Conservation (phyloP, 1,284 basidiomycete species). For the Cutaneotrichosporon cutaneum region DNA sequence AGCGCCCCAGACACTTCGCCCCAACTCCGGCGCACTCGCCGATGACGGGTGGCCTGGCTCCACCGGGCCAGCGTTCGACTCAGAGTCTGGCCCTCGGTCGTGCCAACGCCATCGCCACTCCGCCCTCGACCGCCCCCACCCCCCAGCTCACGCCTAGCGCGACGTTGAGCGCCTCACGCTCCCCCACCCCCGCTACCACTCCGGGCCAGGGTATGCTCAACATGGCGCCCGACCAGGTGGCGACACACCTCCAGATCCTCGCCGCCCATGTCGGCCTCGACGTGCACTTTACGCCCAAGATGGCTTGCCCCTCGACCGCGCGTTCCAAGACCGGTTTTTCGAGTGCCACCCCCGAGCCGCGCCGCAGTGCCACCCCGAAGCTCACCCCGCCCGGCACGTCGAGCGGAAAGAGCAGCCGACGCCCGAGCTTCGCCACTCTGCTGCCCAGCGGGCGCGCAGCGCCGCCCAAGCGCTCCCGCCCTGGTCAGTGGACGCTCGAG, state of each 20-base stretch:
- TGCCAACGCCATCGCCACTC: not conserved
- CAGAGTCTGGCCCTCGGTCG: not conserved
- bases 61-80: not conserved
- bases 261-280: not conserved
- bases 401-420: not conserved
- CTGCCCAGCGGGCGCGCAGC: not conserved
- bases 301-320: not conserved
- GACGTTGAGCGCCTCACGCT: not conserved
- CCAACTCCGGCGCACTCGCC: not conserved
- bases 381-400: not conserved
- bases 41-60: not conserved
- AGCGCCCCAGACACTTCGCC: not conserved
- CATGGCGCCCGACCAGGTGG: not conserved
- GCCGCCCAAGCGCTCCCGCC: not conserved
- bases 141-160: not conserved
- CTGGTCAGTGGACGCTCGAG: constrained; percentile 28
- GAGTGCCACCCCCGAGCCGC: not conserved
- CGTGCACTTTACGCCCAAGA: not conserved
- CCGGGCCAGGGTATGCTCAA: not conserved
- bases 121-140: not conserved
- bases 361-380: not conserved
- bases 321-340: not conserved
- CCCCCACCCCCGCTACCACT: not conserved
- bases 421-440: not conserved
- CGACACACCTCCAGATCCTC: not conserved